Conservation (phyloP, 441 rosid species). For the Rhodomyrtus psidioides region DNA sequence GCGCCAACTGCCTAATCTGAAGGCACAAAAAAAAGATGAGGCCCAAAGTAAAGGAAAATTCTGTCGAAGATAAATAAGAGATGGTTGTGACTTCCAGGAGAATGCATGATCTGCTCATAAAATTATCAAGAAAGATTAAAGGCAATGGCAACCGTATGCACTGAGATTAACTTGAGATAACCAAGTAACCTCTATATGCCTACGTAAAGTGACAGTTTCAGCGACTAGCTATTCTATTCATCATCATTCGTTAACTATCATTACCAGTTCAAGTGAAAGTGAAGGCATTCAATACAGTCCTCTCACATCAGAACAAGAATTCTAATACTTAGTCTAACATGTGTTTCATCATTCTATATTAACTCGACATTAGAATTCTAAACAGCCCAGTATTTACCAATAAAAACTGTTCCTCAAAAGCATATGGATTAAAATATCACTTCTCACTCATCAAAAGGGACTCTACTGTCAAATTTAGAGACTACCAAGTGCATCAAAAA, state of each 20-base stretch:
- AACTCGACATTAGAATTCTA: background rate
- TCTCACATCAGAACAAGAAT: background rate
- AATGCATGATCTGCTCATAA: background rate
- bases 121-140: background rate
- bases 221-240: background rate
- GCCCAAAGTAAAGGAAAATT: background rate
- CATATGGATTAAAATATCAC: background rate
- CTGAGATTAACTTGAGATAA: background rate
- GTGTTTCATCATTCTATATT: background rate
- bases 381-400: background rate
- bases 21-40: slow-evolving; percentile 4
- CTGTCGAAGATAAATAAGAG: background rate
- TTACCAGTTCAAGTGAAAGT: background rate
- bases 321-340: background rate
- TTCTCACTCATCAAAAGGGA: background rate
- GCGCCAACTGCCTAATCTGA: slow-evolving; percentile 74
- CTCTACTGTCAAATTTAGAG: background rate
- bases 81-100: background rate
- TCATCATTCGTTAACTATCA: background rate
- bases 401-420: background rate
- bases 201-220: background rate
- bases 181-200: background rate
- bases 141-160: background rate
- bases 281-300: background rate
- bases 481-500: background rate